Base-by-base conservation (phyloP, 805 yeast species). In the Sugiyamaella smithiae region DNA sequence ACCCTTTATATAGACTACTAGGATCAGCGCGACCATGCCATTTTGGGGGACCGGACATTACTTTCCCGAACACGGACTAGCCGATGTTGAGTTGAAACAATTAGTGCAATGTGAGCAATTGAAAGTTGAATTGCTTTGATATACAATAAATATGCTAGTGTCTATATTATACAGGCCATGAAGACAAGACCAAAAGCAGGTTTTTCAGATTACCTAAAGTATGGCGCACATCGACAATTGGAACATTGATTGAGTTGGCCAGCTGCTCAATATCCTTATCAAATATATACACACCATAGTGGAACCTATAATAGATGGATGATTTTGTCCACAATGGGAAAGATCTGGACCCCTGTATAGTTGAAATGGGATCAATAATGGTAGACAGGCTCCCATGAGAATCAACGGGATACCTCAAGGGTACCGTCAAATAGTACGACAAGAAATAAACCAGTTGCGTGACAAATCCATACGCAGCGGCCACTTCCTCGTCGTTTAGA, bases 261-360 rank as follows among this genome's bases (percentile, higher is more conserved):
- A 72, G 58, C 54, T 76, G 80, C 57, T 77, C 78, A 33, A 78
- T 65, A 55, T 77, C 67, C 52, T 74, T 73, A 48, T 70, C 67
- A 35, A 79, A 61, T 20, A 79, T 59, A 26, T 68, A 67, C 16
- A 77, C 60, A 1, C 74, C 82, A 58, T 75, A 78, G 49, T 79
- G 78, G 43, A 77, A 77, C 25, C 79, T 62, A 50, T 73, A 68
- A 22, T 67, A 63, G 12, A 67, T 53, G 7, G 66, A 71, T 8
- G 74, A 77, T 14, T 70, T 68, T n/a, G 76, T 66, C 71, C 78
- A 77, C 37, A 78, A 56, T 3, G 82, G 82, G 54, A 75, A 77
- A 32, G 63, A 55, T 8, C 66, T 56, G 36, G 65, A 66, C 12
- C 67, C 74, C 52, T 61, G 68, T 22, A 72, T 64, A 16, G 62